A percentile compares a stretch with the other conserved stretches of the same genome.
Conservation (phyloP, 1,139 yeast species). For the Yamadazyma diospyri region DNA sequence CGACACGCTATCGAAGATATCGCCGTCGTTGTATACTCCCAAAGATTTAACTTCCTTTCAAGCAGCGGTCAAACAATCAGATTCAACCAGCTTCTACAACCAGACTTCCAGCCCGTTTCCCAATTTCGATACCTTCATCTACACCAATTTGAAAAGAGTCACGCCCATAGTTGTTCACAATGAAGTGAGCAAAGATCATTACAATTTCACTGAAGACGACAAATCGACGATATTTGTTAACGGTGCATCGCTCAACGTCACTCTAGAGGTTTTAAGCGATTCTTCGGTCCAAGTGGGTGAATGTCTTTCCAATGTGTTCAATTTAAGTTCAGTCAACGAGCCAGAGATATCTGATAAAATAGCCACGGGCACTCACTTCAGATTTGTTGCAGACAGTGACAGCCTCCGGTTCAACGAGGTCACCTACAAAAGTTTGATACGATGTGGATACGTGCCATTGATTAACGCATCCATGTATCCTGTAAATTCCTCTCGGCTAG, state of each 20-base stretch:
- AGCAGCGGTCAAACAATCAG: constrained; percentile 1
- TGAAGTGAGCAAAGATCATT: constrained; percentile 14
- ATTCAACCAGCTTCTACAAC: constrained; percentile 18
- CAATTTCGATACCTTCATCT: constrained; percentile 40
- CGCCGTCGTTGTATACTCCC: constrained; percentile 26
- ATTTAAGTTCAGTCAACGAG: constrained; percentile 1
- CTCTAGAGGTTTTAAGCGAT: constrained; percentile 4
- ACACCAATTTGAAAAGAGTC: constrained; percentile 38
- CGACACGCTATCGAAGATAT: constrained; percentile 21
- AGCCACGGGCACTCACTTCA: constrained; percentile 29
- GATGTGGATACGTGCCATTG: constrained; percentile 62
- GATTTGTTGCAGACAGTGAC: constrained; percentile 34
- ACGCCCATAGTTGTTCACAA: constrained; percentile 31
- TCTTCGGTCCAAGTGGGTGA: constrained; percentile 1
- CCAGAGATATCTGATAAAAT: constrained; percentile 14
- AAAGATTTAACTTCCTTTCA: constrained; percentile 15
- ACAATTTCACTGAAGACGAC: constrained; percentile 19
- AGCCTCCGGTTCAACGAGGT: constrained; percentile 27
- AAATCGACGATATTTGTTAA: constrained; percentile 19
- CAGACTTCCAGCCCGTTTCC: constrained; percentile 31
- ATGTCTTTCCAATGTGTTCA: constrained; percentile 9
- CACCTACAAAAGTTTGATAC: constrained; percentile 32
- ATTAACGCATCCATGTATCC: constrained; percentile 35
- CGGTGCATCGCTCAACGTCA: constrained; percentile 14
- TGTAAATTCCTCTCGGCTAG: constrained; percentile 16